Percentiles rank a stretch among this genome's conserved stretches.
Conservation (phyloP, 768 basidiomycete genomes). For the Boletus vermiculosoides region DNA sequence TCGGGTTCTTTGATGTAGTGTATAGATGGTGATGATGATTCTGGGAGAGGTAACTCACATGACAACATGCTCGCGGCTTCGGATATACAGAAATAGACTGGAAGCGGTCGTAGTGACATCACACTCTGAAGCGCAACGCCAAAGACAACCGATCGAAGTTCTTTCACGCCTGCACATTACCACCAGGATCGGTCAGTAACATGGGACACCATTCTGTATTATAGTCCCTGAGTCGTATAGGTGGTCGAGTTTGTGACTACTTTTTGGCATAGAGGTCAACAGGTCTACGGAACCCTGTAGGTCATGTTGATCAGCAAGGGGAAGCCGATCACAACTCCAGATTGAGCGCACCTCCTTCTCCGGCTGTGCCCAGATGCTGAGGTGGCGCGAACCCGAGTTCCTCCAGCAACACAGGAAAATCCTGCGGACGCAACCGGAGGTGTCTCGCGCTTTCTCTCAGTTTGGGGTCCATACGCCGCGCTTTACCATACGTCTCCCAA, state of each 20-base stretch:
- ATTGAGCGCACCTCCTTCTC: constrained; percentile 58
- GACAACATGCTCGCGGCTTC: not conserved
- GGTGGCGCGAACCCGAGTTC: constrained; percentile 61
- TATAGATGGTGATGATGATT: not conserved
- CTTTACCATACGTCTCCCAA: constrained; percentile 83
- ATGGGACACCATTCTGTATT: too few species aligned
- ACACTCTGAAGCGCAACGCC: not conserved
- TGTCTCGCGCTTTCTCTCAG: constrained; percentile 59
- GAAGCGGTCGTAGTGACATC: too few species aligned
- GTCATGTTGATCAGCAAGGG: constrained; percentile 1
- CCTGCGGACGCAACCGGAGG: constrained; percentile 59
- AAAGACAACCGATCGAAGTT: not conserved
- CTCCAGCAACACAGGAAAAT: constrained; percentile 54
- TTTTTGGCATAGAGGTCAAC: constrained; percentile 62
- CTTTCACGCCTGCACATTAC: not conserved
- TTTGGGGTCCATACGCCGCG: constrained; percentile 61
- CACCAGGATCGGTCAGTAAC: not conserved
- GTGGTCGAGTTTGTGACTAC: not conserved
- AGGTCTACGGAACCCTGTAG: constrained; percentile 32
- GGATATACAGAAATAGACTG: too few species aligned
- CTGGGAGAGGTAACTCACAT: not conserved
- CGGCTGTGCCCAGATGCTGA: constrained; percentile 49
- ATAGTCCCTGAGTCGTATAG: not conserved
- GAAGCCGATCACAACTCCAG: too few species aligned
- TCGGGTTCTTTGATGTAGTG: not conserved